phyloP scores from a whole-genome alignment of 140 eudicot genomes.

The Anethum foeniculum region DNA sequence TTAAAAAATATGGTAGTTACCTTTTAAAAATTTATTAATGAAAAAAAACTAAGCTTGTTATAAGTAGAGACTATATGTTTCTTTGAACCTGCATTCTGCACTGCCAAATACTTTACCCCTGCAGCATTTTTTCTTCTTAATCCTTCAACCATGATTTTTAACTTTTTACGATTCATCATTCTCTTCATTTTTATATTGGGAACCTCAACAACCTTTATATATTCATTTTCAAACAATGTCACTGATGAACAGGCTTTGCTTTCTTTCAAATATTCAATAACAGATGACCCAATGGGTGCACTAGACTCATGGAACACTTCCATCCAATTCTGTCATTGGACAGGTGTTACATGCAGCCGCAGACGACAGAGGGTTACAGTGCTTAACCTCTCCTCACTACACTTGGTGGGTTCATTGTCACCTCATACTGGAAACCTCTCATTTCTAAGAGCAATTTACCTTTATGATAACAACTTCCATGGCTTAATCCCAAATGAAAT shows the following conservation, averaged over 20 bases:
- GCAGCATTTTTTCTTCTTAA: not conserved
- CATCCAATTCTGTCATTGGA: constrained; percentile 1
- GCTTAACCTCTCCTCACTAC: not conserved
- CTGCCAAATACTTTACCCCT: too few relatives aligned
- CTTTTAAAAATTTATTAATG: too few relatives aligned
- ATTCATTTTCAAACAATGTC: not conserved
- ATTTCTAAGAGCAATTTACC: not conserved
- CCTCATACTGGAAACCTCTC: not conserved
- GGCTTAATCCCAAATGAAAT: constrained; percentile 4
- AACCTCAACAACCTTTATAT: not conserved
- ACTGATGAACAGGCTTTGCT: not conserved
- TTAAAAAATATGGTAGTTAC: too few relatives aligned
- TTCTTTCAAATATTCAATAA: not conserved
- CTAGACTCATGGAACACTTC: constrained; percentile 1
- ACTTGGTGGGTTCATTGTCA: not conserved
- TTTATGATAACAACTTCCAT: not conserved
- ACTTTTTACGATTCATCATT: not conserved
- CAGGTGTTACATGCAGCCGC: not conserved
- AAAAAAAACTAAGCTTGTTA: too few relatives aligned
- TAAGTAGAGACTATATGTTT: too few relatives aligned
- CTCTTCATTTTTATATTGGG: not conserved
- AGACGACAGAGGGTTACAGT: not conserved
- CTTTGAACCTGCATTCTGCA: too few relatives aligned
- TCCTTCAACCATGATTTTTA: not conserved
- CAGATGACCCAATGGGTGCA: not conserved